Conservation (phyloP, 2,329 filamentous ascomycete genomes). For the Aspergillus vadensis region DNA sequence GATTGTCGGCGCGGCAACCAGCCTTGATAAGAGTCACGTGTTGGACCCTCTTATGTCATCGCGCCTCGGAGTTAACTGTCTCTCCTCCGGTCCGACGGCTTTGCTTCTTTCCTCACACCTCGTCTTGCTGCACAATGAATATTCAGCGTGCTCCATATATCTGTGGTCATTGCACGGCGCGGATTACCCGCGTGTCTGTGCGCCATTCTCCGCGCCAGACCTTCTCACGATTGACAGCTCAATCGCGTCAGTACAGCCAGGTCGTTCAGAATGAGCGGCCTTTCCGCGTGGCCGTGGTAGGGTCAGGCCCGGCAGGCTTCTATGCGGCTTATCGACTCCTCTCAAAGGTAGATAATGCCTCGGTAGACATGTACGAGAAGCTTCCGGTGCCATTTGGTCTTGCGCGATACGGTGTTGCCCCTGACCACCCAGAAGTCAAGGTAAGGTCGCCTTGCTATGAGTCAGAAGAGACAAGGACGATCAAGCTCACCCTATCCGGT, state of each 20-base stretch:
- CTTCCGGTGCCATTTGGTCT: slow-evolving; percentile 90
- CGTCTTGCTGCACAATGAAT: slow-evolving; percentile 25
- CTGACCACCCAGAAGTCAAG: slow-evolving; percentile 98
- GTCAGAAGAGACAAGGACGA: neutral
- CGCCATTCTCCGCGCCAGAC: slow-evolving; percentile 5
- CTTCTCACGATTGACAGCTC: slow-evolving; percentile 13
- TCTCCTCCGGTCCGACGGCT: slow-evolving; percentile 6
- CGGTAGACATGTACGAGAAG: slow-evolving; percentile 94
- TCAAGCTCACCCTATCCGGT: neutral
- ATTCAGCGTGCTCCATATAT: slow-evolving; percentile 28
- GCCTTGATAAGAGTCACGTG: slow-evolving; percentile 19
- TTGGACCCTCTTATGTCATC: slow-evolving; percentile 6
- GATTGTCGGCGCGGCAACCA: slow-evolving; percentile 25
- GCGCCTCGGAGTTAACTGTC: slow-evolving; percentile 4
- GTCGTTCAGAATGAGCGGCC: slow-evolving; percentile 48
- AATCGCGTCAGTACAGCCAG: slow-evolving; percentile 35
- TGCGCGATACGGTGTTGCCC: slow-evolving; percentile 93
- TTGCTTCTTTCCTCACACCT: neutral
- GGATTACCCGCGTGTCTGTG: slow-evolving; percentile 14
- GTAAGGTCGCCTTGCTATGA: slow-evolving; percentile 49
- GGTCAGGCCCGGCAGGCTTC: slow-evolving; percentile 93
- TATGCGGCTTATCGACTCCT: slow-evolving; percentile 88
- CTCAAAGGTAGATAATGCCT: slow-evolving; percentile 68
- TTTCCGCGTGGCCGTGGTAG: slow-evolving; percentile 82
- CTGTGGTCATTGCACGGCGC: slow-evolving; percentile 35